phyloP scores from a whole-genome alignment of 2,329 filamentous ascomycete species.

The Myrmaecium sp. region DNA sequence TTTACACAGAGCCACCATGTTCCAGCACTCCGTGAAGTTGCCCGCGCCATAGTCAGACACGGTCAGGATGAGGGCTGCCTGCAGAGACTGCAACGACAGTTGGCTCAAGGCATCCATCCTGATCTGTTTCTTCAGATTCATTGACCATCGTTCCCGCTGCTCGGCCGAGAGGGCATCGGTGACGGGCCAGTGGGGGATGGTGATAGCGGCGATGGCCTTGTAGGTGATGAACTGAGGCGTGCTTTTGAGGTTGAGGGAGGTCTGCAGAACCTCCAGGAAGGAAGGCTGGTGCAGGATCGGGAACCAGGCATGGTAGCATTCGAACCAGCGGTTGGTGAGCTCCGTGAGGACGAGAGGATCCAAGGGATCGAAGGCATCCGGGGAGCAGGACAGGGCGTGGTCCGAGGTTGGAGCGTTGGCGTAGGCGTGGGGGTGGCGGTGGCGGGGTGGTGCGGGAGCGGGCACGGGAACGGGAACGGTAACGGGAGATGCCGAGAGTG shows the following conservation, averaged over 20 bases:
- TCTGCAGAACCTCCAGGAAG: slow-evolving; percentile 8
- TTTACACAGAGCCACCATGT: slow-evolving; percentile 17
- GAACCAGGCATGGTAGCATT: slow-evolving; percentile 20
- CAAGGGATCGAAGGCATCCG: slow-evolving; percentile 8
- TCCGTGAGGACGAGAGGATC: slow-evolving; percentile 5
- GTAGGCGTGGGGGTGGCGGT: neutral
- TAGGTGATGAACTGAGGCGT: slow-evolving; percentile 12
- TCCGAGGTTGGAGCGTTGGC: slow-evolving; percentile 3
- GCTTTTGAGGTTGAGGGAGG: slow-evolving; percentile 8
- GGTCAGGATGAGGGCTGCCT: slow-evolving; percentile 15
- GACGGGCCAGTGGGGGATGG: slow-evolving; percentile 11
- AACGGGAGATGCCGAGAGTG: too few relatives aligned
- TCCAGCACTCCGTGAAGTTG: slow-evolving; percentile 16
- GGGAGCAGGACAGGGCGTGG: slow-evolving; percentile 4
- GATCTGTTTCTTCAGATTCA: slow-evolving; percentile 12
- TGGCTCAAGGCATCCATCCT: slow-evolving; percentile 13
- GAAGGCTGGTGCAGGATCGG: slow-evolving; percentile 17
- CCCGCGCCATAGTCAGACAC: slow-evolving; percentile 15
- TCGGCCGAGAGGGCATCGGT: slow-evolving; percentile 9
- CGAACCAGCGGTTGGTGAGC: slow-evolving; percentile 18
- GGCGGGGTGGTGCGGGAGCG: neutral
- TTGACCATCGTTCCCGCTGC: slow-evolving; percentile 8
- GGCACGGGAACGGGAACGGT: too few relatives aligned
- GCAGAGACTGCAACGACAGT: slow-evolving; percentile 15
- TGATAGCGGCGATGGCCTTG: slow-evolving; percentile 15